Percentiles rank a stretch among this genome's conserved stretches.
Conservation (phyloP, 306 rosid genomes). For the Cicer chorassanicum region DNA sequence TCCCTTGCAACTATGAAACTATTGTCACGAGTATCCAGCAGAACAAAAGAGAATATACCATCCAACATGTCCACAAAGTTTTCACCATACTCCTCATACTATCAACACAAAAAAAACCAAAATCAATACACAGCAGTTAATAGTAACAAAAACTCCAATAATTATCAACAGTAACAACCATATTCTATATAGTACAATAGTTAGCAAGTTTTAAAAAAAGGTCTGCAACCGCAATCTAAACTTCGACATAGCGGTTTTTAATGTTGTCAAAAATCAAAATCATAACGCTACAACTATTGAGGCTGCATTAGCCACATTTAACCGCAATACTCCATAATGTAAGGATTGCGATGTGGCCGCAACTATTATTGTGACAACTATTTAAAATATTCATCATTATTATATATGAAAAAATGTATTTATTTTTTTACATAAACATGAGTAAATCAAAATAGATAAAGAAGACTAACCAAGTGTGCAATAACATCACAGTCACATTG, state of each 20-base stretch:
- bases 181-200: not conserved
- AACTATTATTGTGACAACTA: no score
- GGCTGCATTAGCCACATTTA: not conserved
- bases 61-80: conserved; percentile 85
- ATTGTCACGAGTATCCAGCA: conserved; percentile 91
- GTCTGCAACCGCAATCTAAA: not conserved
- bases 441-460: not conserved
- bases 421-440: not conserved
- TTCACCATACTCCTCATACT: conserved; percentile 93
- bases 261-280: not conserved
- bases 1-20: conserved; percentile 92
- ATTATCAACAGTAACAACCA: not conserved
- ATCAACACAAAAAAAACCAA: conserved; percentile 14
- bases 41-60: conserved; percentile 88
- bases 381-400: no score
- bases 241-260: not conserved
- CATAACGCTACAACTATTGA: not conserved
- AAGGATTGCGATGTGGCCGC: no score
- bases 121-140: conserved; percentile 9
- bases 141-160: not conserved
- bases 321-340: not conserved
- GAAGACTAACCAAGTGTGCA: conserved; percentile 75
- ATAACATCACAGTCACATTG: conserved; percentile 97
- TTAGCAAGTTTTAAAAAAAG: not conserved
- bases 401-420: no score